These are phyloP conservation scores for Styphnolobium japonicum DNA, from an alignment of 306 rosid genomes.

Conservation along the genomic window DNA sequence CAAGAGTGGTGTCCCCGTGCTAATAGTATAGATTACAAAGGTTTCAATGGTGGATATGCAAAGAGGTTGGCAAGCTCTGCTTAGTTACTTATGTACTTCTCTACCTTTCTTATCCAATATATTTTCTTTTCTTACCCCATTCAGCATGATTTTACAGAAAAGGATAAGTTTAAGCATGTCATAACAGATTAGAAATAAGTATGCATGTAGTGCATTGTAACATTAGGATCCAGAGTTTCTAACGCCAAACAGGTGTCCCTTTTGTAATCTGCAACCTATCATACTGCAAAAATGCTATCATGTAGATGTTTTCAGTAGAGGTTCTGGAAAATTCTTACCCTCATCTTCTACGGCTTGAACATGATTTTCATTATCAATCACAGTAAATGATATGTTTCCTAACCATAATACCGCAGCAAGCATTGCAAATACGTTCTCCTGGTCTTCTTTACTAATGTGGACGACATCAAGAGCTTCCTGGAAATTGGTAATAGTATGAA, in stretches of 20 bases:
- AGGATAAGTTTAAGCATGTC: background rate
- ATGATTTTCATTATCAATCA: slow-evolving; percentile 88
- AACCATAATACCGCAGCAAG: slow-evolving; percentile 95
- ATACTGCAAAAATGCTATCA: background rate
- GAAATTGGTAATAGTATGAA: slow-evolving; percentile 20
- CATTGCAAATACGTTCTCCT: slow-evolving; percentile 86
- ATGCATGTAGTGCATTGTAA: slow-evolving; percentile 9
- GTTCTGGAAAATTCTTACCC: slow-evolving; percentile 45
- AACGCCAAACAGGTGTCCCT: background rate
- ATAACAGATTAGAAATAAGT: background rate
- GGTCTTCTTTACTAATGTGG: slow-evolving; percentile 79
- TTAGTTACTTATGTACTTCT: no score
- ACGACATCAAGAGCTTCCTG: slow-evolving; percentile 95
- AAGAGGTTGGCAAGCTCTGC: no score
- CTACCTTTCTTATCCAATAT: no score
- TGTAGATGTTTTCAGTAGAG: slow-evolving; percentile 1
- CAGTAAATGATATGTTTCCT: slow-evolving; percentile 75
- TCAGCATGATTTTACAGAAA: no score
- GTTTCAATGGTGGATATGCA: no score
- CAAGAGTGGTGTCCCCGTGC: no score
- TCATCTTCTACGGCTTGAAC: slow-evolving; percentile 75
- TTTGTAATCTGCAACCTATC: background rate
- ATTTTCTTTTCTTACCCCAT: no score
- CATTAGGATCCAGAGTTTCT: background rate
- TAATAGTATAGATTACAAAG: no score